These are phyloP conservation scores for Wickerhamiella brachini DNA, from an alignment of 805 yeast species.

Conservation along the genomic window DNA sequence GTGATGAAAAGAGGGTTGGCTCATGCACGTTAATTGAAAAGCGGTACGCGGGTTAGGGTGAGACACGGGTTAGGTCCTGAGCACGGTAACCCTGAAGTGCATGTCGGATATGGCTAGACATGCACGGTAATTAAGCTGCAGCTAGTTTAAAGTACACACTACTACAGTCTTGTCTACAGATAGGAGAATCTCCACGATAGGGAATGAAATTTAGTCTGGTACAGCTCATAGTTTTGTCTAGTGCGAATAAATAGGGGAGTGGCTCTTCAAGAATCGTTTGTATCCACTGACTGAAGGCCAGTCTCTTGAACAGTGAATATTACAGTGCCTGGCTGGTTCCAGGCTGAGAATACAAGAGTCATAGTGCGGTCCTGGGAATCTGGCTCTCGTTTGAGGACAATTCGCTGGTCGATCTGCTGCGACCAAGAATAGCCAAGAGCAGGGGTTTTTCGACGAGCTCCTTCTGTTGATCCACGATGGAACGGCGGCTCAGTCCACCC, in stretches of 20 bases:
- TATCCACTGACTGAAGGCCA: neutral
- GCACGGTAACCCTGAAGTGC: too few species aligned
- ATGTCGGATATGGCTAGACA: neutral
- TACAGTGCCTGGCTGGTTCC: neutral
- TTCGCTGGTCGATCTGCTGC: slow-evolving; percentile 35
- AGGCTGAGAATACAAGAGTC: slow-evolving; percentile 29
- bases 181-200: too few species aligned
- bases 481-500: slow-evolving; percentile 49
- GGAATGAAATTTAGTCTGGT: too few species aligned
- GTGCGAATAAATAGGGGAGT: too few species aligned
- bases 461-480: neutral
- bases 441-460: slow-evolving; percentile 31
- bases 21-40: neutral
- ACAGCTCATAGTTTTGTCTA: too few species aligned
- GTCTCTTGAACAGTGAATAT: neutral
- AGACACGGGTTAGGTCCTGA: neutral
- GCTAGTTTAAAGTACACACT: too few species aligned
- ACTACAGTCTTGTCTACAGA: too few species aligned
- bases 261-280: too few species aligned
- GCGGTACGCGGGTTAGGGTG: neutral
- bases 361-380: slow-evolving; percentile 21
- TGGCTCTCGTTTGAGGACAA: slow-evolving; percentile 21
- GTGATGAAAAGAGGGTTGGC: neutral
- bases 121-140: neutral
- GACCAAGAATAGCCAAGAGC: slow-evolving; percentile 46